These are phyloP conservation scores for Alternaria novae-zelandiae DNA, from an alignment of 2,329 filamentous ascomycete species.

Conservation along the genomic window DNA sequence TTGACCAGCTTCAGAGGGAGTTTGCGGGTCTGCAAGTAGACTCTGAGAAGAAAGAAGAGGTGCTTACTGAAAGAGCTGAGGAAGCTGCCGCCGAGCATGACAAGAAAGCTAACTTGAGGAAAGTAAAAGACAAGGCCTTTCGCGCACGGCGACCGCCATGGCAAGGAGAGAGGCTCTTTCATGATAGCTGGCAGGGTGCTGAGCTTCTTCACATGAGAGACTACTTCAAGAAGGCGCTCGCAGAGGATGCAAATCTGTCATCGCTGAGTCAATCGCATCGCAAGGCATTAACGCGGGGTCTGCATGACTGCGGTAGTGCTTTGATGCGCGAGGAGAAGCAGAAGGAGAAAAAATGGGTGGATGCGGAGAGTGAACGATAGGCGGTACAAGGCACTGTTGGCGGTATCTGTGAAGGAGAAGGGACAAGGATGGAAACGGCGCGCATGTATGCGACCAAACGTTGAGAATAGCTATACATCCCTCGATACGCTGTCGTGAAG, in stretches of 20 bases:
- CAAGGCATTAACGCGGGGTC: background rate
- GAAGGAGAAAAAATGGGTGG: background rate
- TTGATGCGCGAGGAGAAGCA: background rate
- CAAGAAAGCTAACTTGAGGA: background rate
- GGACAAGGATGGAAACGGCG: background rate
- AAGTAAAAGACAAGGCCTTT: background rate
- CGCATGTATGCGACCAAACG: background rate
- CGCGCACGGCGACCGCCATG: background rate
- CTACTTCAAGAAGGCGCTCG: background rate
- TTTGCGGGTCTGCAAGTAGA: background rate
- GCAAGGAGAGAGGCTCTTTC: background rate
- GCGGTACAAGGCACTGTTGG: background rate
- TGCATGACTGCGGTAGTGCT: background rate
- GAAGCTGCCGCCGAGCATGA: background rate
- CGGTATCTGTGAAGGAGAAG: background rate
- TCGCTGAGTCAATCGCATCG: background rate
- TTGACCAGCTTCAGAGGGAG: background rate
- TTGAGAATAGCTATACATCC: background rate
- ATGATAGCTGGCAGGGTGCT: background rate
- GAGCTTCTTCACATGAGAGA: background rate
- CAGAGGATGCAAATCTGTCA: background rate
- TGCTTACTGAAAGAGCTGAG: background rate
- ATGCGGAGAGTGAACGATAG: background rate
- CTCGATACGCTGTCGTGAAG: background rate
- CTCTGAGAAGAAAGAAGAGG: background rate